Percentiles rank a stretch among this genome's conserved stretches.
Evolutionary conservation across 257 asterid species (phyloP).

Genomic region (Lycium barbarum): DNA sequence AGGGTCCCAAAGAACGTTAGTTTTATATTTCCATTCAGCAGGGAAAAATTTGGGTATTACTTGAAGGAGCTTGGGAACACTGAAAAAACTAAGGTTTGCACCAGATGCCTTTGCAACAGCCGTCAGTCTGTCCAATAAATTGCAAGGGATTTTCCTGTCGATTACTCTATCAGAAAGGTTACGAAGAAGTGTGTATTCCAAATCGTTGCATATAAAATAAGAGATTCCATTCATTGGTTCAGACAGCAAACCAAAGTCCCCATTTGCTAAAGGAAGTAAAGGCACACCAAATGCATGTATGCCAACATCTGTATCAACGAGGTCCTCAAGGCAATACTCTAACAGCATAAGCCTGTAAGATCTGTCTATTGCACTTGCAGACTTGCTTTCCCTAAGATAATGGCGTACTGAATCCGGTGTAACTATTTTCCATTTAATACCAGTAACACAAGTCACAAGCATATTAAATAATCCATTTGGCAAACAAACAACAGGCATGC

Average conservation of each 20-base stretch:
- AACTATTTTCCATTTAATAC: constrained; percentile 63
- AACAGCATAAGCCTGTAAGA: constrained; percentile 66
- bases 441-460: constrained; percentile 63
- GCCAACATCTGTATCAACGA: constrained; percentile 84
- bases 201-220: constrained; percentile 80
- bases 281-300: constrained; percentile 59
- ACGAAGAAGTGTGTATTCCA: constrained; percentile 80
- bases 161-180: constrained; percentile 66
- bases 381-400: constrained; percentile 59
- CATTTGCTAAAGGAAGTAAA: constrained; percentile 92
- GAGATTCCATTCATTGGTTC: constrained; percentile 57
- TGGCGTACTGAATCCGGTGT: constrained; percentile 89
- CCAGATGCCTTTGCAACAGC: constrained; percentile 83
- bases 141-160: constrained; percentile 70
- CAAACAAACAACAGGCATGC: constrained; percentile 87
- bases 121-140: constrained; percentile 60
- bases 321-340: constrained; percentile 95
- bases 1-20: constrained; percentile 75
- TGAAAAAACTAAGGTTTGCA: constrained; percentile 71
- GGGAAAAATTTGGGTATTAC: constrained; percentile 73
- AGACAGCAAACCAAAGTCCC: constrained; percentile 75
- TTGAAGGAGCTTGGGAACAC: constrained; percentile 59
- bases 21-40: constrained; percentile 76
- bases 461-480: constrained; percentile 69
- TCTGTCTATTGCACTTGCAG: constrained; percentile 53